Evolutionary conservation across 768 basidiomycete species (phyloP).

Genomic region (Austroboletus eburneus): DNA sequence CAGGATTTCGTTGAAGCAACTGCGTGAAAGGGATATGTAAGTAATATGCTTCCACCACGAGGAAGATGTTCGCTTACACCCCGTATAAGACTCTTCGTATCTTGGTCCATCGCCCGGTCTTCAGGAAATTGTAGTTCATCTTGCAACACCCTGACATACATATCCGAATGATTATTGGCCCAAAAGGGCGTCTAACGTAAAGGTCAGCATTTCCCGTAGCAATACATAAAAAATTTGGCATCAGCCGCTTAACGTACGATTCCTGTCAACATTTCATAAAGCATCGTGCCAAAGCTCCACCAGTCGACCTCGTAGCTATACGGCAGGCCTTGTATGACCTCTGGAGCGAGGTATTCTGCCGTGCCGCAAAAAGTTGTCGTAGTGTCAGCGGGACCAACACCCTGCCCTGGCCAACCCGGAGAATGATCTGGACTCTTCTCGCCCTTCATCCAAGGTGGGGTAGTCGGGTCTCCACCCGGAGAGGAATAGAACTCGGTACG

Average conservation of each 20-base stretch:
- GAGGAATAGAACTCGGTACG: constrained; percentile 54
- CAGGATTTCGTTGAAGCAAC: constrained; percentile 92
- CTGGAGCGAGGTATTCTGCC: constrained; percentile 95
- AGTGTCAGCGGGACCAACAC: constrained; percentile 50
- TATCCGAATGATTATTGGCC: constrained; percentile 90
- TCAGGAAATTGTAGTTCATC: constrained; percentile 89
- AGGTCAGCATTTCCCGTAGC: constrained; percentile 15
- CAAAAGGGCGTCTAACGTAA: constrained; percentile 77
- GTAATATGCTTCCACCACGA: not conserved
- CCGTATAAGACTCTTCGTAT: constrained; percentile 92
- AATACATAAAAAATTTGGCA: constrained; percentile 14
- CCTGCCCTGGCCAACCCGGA: constrained; percentile 54
- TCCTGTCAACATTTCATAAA: constrained; percentile 96
- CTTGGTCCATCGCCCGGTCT: constrained; percentile 87
- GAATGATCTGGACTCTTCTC: constrained; percentile 52
- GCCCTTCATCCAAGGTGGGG: constrained; percentile 78
- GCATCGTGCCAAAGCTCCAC: constrained; percentile 98
- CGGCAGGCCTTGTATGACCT: constrained; percentile 87
- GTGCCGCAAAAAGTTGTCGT: constrained; percentile 93
- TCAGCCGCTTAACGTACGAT: constrained; percentile 50
- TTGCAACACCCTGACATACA: constrained; percentile 91
- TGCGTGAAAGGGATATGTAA: constrained; percentile 29
- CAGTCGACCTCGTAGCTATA: constrained; percentile 96
- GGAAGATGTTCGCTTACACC: constrained; percentile 57
- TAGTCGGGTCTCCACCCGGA: constrained; percentile 36